These are phyloP conservation scores for Fusarium sp. DNA, from an alignment of 2,329 filamentous ascomycete species.

Conservation along the genomic window DNA sequence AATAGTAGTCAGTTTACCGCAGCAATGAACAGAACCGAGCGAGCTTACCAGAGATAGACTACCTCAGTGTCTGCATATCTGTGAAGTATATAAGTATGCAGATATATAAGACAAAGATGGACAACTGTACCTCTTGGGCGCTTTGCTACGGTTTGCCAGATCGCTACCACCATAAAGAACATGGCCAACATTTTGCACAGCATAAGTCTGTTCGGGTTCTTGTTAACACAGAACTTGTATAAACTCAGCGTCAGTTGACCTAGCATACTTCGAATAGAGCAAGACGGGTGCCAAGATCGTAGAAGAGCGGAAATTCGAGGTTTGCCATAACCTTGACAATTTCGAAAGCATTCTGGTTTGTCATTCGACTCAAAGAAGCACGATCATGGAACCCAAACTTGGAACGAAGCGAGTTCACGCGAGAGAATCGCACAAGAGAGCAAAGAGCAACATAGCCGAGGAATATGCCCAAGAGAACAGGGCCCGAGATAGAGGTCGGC, in stretches of 20 bases:
- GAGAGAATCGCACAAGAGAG: conserved; percentile 52
- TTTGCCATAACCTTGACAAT: conserved; percentile 53
- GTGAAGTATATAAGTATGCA: not conserved
- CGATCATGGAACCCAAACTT: conserved; percentile 51
- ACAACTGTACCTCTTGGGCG: conserved; percentile 52
- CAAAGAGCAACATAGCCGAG: conserved; percentile 52
- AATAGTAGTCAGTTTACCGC: not conserved
- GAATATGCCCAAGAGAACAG: conserved; percentile 37
- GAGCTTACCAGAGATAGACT: conserved; percentile 52
- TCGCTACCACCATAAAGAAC: conserved; percentile 53
- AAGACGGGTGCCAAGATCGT: conserved; percentile 53
- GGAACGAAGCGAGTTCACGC: conserved; percentile 47
- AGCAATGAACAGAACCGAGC: not conserved
- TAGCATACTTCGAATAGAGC: conserved; percentile 55
- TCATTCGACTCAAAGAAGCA: conserved; percentile 55
- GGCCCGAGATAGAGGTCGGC: conserved; percentile 29
- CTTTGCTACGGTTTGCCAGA: conserved; percentile 48
- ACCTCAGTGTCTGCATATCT: conserved; percentile 58
- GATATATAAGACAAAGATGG: not conserved
- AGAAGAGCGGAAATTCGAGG: conserved; percentile 55
- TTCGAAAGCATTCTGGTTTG: conserved; percentile 57
- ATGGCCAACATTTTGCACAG: conserved; percentile 53
- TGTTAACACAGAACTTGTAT: conserved; percentile 1
- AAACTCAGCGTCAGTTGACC: not conserved
- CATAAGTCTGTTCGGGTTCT: conserved; percentile 52